A percentile compares a stretch with the other conserved stretches of the same genome.
Evolutionary conservation across 257 asterid genomes (phyloP).

Genomic region (Mentha longifolia): DNA sequence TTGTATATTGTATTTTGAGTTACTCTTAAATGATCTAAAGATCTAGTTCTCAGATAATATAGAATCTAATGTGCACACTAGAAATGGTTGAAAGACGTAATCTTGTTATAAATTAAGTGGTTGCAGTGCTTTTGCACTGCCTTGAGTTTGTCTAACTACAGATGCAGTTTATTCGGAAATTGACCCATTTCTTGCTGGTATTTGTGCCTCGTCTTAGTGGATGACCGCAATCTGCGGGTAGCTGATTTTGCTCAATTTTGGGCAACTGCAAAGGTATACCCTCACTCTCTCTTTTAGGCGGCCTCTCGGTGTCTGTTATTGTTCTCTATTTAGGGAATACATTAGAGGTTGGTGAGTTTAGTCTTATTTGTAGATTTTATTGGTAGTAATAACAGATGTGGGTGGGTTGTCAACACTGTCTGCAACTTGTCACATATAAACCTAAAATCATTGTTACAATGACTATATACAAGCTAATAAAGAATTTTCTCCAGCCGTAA

Average conservation of each 20-base stretch:
- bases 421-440: slow-evolving; percentile 21
- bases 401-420: slow-evolving; percentile 23
- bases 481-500: slow-evolving; percentile 1
- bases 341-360: slow-evolving; percentile 39
- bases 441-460: slow-evolving; percentile 13
- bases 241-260: slow-evolving; percentile 99
- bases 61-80: slow-evolving; percentile 47
- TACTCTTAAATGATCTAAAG: slow-evolving; percentile 38
- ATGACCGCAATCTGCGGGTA: slow-evolving; percentile 99
- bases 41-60: slow-evolving; percentile 32
- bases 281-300: slow-evolving; percentile 64
- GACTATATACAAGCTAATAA: not conserved
- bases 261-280: slow-evolving; percentile 99
- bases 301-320: slow-evolving; percentile 52
- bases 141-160: slow-evolving; percentile 84
- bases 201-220: slow-evolving; percentile 99
- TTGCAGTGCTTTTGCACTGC: slow-evolving; percentile 83
- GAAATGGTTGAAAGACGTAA: slow-evolving; percentile 48
- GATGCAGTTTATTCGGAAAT: slow-evolving; percentile 94
- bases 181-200: slow-evolving; percentile 98
- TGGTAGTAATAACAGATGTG: slow-evolving; percentile 16
- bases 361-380: slow-evolving; percentile 33
- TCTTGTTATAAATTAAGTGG: slow-evolving; percentile 69
- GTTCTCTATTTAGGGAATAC: slow-evolving; percentile 43
- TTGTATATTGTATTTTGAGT: slow-evolving; percentile 33